Percentiles rank a stretch among this genome's conserved stretches.
These are phyloP conservation scores for Passiflora organensis DNA, from an alignment of 345 rosid genomes.

Conservation along the genomic window DNA sequence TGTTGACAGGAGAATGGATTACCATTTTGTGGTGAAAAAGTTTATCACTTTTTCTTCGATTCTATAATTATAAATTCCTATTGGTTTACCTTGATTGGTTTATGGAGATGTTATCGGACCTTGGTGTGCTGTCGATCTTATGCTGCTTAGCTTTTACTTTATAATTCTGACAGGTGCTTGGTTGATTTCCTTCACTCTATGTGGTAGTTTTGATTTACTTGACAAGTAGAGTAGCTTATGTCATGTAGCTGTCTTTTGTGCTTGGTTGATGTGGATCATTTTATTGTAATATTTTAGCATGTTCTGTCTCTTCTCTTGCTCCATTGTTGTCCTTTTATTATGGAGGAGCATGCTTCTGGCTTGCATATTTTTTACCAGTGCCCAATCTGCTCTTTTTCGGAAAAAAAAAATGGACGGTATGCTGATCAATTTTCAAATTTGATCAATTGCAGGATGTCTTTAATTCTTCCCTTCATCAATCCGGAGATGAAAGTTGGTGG, in stretches of 20 bases:
- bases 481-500: constrained; percentile 21
- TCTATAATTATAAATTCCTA: constrained; percentile 7
- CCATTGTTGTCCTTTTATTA: no score
- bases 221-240: no score
- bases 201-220: not conserved
- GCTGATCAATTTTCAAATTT: constrained; percentile 8
- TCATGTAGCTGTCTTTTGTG: no score
- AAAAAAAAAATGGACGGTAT: no score
- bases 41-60: constrained; percentile 9
- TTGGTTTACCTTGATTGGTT: not conserved
- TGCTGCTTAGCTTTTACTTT: not conserved
- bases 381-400: no score
- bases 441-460: constrained; percentile 16
- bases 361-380: no score
- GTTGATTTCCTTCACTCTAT: constrained; percentile 1
- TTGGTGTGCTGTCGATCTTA: constrained; percentile 15
- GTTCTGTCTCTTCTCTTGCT: no score
- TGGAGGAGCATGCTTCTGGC: no score
- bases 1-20: constrained; percentile 8
- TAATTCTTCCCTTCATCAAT: constrained; percentile 13
- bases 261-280: no score
- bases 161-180: not conserved
- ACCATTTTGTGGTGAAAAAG: constrained; percentile 16
- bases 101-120: constrained; percentile 14
- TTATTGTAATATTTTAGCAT: no score